Conservation (phyloP, 2,329 filamentous ascomycete genomes). For the Epicoccum sorghinum region DNA sequence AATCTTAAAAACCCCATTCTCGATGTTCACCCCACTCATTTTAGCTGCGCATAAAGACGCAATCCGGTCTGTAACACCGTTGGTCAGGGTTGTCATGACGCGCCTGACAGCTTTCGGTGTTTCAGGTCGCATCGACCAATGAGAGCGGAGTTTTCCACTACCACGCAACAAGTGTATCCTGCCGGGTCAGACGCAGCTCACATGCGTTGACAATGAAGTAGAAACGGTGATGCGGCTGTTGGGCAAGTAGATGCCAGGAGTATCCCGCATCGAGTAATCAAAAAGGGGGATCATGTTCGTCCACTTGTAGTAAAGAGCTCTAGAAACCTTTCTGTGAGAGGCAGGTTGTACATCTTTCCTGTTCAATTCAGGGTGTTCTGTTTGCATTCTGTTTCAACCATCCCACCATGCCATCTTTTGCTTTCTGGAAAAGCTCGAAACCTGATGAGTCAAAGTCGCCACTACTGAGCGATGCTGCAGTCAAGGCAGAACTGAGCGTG, state of each 20-base stretch:
- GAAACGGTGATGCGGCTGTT: slow-evolving; percentile 22
- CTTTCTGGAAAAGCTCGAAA: slow-evolving; percentile 29
- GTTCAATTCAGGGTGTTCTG: slow-evolving; percentile 3
- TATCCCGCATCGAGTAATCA: neutral
- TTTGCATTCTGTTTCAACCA: slow-evolving; percentile 3
- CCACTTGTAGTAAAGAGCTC: slow-evolving; percentile 1
- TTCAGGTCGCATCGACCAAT: slow-evolving; percentile 15
- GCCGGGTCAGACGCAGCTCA: neutral
- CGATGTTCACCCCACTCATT: neutral
- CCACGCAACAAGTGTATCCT: slow-evolving; percentile 9
- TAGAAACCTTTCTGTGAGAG: neutral
- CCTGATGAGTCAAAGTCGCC: slow-evolving; percentile 15
- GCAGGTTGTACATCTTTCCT: neutral
- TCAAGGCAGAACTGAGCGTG: neutral
- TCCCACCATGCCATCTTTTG: slow-evolving; percentile 28
- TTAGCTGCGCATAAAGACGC: slow-evolving; percentile 19
- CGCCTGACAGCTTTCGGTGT: slow-evolving; percentile 4
- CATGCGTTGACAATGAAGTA: slow-evolving; percentile 10
- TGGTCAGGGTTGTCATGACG: neutral
- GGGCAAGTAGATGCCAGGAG: slow-evolving; percentile 5
- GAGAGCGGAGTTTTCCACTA: neutral
- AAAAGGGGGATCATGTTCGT: slow-evolving; percentile 2
- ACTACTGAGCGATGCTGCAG: slow-evolving; percentile 10
- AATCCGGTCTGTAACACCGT: slow-evolving; percentile 19
- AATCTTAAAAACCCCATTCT: slow-evolving; percentile 2